Percentiles rank a stretch among this genome's conserved stretches.
Conservation (phyloP, 176 grass and related monocot genomes). For the Oryza coarctata region DNA sequence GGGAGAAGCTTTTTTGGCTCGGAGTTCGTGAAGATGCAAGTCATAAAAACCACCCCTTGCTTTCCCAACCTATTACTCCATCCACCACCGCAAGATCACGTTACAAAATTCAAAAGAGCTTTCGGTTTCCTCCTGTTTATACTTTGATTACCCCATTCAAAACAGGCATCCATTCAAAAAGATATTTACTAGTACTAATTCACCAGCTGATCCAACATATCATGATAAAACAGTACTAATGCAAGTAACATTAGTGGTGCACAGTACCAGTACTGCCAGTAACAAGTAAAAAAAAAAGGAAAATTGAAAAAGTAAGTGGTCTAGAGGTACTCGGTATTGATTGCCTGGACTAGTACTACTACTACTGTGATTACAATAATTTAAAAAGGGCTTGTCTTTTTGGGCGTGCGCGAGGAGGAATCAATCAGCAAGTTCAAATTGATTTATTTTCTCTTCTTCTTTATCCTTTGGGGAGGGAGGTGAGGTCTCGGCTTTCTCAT, state of each 20-base stretch:
- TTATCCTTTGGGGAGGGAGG: slow-evolving; percentile 9
- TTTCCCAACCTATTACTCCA: slow-evolving; percentile 33
- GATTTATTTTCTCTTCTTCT: background rate
- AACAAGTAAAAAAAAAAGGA: background rate
- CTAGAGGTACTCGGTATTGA: background rate
- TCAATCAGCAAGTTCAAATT: slow-evolving; percentile 15
- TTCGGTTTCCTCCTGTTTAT: background rate
- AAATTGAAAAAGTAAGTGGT: background rate
- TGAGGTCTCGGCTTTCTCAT: background rate
- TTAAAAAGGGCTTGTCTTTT: slow-evolving; percentile 47
- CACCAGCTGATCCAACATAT: background rate
- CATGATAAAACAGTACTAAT: background rate
- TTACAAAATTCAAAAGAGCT: slow-evolving; percentile 20
- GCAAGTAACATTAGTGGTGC: background rate
- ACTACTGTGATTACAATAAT: background rate
- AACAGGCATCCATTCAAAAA: background rate
- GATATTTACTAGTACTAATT: background rate
- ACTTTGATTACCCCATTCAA: background rate
- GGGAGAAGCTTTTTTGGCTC: slow-evolving; percentile 30
- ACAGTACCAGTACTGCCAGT: background rate
- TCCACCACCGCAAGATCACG: background rate
- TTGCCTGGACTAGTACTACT: background rate
- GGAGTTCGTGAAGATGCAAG: slow-evolving; percentile 41
- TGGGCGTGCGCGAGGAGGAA: slow-evolving; percentile 50
- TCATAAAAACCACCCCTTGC: slow-evolving; percentile 24